These are phyloP conservation scores for Saccharata proteae DNA, from an alignment of 2,329 filamentous ascomycete genomes.

Conservation along the genomic window DNA sequence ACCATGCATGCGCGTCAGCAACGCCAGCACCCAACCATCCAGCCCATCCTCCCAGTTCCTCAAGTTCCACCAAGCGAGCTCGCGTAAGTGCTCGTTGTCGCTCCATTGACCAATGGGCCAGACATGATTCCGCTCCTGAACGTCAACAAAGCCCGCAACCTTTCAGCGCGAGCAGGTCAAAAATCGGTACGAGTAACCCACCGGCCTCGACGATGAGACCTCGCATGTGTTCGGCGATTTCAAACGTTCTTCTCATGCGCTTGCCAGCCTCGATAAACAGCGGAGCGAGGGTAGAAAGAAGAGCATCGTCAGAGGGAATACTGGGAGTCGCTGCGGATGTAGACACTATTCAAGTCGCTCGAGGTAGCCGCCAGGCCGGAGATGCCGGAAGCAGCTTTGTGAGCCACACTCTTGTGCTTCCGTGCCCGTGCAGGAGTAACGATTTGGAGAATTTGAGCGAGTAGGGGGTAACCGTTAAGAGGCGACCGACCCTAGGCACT, in stretches of 20 bases:
- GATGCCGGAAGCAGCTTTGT: conserved; percentile 14
- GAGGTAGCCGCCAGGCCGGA: conserved; percentile 30
- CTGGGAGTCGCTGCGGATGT: conserved; percentile 13
- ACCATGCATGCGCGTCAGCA: conserved; percentile 26
- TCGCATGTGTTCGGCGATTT: conserved; percentile 17
- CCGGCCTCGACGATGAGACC: conserved; percentile 10
- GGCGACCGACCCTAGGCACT: too few relatives aligned
- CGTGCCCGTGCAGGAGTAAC: too few relatives aligned
- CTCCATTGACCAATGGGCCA: conserved; percentile 25
- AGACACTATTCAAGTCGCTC: conserved; percentile 29
- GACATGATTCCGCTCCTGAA: conserved; percentile 15
- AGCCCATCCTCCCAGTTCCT: conserved; percentile 29
- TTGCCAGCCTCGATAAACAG: conserved; percentile 12
- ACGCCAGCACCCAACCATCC: conserved; percentile 29
- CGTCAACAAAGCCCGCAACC: conserved; percentile 17
- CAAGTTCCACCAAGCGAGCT: conserved; percentile 24
- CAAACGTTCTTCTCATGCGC: conserved; percentile 16
- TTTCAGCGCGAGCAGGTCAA: conserved; percentile 10
- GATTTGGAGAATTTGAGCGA: neutral
- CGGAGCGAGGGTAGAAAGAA: conserved; percentile 1
- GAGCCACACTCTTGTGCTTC: neutral
- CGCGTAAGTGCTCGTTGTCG: conserved; percentile 19
- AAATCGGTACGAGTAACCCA: conserved; percentile 9
- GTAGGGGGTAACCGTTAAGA: too few relatives aligned
- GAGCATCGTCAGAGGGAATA: conserved; percentile 11